Percentiles rank a stretch among this genome's conserved stretches.
Evolutionary conservation across 2,329 filamentous ascomycete genomes (phyloP).

Genomic region (Parafenestella ontariensis): DNA sequence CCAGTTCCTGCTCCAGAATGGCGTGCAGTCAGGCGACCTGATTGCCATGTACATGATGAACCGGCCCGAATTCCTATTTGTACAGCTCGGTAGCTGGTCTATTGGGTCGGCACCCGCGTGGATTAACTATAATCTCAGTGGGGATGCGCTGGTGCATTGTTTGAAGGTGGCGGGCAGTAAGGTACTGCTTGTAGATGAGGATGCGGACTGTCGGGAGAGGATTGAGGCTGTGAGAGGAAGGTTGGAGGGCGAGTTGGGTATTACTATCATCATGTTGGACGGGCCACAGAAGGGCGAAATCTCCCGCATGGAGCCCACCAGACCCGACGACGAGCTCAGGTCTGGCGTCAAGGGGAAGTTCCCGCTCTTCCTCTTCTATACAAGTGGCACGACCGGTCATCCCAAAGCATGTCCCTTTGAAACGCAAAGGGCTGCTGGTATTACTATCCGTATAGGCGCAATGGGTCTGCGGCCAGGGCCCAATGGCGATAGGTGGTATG

Average conservation of each 20-base stretch:
- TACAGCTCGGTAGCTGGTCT: constrained; percentile 69
- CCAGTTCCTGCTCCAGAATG: constrained; percentile 50
- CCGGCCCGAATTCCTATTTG: constrained; percentile 70
- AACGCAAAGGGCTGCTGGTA: constrained; percentile 54
- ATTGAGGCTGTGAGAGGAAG: constrained; percentile 60
- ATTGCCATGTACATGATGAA: constrained; percentile 73
- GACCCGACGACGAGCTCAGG: constrained; percentile 64
- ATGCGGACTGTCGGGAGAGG: constrained; percentile 59
- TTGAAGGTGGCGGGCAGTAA: constrained; percentile 63
- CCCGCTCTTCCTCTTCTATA: constrained; percentile 73
- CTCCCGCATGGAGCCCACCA: constrained; percentile 55
- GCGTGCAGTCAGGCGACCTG: constrained; percentile 65
- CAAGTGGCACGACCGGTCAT: constrained; percentile 76
- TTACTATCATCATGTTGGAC: constrained; percentile 64
- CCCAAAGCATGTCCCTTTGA: constrained; percentile 74
- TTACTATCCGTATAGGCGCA: constrained; percentile 47
- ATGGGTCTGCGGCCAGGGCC: constrained; percentile 49
- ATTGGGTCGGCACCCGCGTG: constrained; percentile 73
- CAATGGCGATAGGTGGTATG: constrained; percentile 70
- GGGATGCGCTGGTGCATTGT: constrained; percentile 71
- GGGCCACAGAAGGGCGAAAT: constrained; percentile 57
- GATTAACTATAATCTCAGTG: constrained; percentile 73
- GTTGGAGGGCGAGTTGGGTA: constrained; percentile 64
- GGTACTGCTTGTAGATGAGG: constrained; percentile 56
- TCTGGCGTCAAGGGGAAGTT: constrained; percentile 59